Evolutionary conservation across 768 basidiomycete genomes (phyloP).

Genomic region (Trichaptum fuscoviolaceum): DNA sequence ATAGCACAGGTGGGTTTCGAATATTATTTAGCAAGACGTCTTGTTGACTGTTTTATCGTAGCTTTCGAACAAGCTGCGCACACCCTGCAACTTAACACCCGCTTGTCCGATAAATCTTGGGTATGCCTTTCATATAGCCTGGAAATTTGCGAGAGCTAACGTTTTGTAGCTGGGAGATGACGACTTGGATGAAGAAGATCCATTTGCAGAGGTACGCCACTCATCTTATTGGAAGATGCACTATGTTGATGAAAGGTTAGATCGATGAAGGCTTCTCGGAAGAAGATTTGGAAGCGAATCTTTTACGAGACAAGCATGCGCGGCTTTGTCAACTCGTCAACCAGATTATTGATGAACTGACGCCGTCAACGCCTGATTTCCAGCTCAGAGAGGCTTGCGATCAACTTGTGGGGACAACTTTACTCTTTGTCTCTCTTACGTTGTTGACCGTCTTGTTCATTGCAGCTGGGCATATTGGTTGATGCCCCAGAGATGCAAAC

Average conservation of each 20-base stretch:
- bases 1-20: conserved; percentile 51
- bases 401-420: conserved; percentile 59
- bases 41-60: conserved; percentile 15
- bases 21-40: conserved; percentile 5
- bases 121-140: conserved; percentile 30
- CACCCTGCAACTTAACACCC: conserved; percentile 79
- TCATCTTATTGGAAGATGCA: background rate
- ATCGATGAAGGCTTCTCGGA: conserved; percentile 93
- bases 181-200: conserved; percentile 87
- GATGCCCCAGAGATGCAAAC: conserved; percentile 81
- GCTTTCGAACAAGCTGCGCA: conserved; percentile 59
- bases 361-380: conserved; percentile 75
- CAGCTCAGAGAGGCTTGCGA: conserved; percentile 82
- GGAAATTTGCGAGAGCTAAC: background rate
- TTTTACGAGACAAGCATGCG: conserved; percentile 91
- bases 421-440: conserved; percentile 2
- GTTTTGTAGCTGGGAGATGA: conserved; percentile 65
- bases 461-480: conserved; percentile 66
- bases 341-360: conserved; percentile 82
- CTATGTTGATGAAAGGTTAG: conserved; percentile 27
- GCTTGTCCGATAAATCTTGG: conserved; percentile 89
- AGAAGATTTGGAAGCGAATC: conserved; percentile 86
- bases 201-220: conserved; percentile 77
- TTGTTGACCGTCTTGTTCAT: conserved; percentile 8
- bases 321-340: conserved; percentile 77